Evolutionary conservation across 2,329 filamentous ascomycete species (phyloP).

Genomic region (Neocatenulostroma microsporum): DNA sequence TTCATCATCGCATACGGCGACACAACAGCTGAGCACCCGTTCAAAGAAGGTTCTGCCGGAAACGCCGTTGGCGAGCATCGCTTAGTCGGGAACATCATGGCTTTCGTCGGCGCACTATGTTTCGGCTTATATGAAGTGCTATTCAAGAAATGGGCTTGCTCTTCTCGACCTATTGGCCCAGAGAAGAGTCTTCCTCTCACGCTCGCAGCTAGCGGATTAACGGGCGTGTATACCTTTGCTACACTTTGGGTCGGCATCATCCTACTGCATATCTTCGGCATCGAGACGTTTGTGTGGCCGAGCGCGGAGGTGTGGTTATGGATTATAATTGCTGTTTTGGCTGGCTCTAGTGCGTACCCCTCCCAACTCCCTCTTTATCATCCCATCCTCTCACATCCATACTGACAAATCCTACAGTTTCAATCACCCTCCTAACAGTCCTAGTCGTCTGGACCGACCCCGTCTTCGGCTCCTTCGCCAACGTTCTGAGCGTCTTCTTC

Average conservation of each 20-base stretch:
- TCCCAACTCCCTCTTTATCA: too few relatives aligned
- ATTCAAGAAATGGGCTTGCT: slow-evolving; percentile 30
- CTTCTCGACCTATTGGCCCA: slow-evolving; percentile 18
- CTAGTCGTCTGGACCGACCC: slow-evolving; percentile 30
- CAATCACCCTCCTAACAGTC: slow-evolving; percentile 25
- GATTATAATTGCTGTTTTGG: slow-evolving; percentile 23
- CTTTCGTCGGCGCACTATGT: slow-evolving; percentile 24
- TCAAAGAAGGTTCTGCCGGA: slow-evolving; percentile 6
- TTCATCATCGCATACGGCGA: slow-evolving; percentile 30
- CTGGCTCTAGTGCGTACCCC: slow-evolving; percentile 19
- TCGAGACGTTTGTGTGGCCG: slow-evolving; percentile 24
- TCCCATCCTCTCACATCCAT: too few relatives aligned
- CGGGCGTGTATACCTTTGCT: slow-evolving; percentile 25
- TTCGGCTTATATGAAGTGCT: slow-evolving; percentile 30
- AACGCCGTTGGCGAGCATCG: slow-evolving; percentile 21
- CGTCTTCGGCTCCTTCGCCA: slow-evolving; percentile 28
- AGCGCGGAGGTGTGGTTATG: slow-evolving; percentile 19
- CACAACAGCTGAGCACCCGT: slow-evolving; percentile 19
- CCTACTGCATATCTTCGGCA: slow-evolving; percentile 23
- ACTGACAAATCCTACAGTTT: too few relatives aligned
- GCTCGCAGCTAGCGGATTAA: slow-evolving; percentile 25
- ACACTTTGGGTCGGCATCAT: slow-evolving; percentile 25
- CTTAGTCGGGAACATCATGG: slow-evolving; percentile 26
- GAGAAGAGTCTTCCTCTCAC: slow-evolving; percentile 24
- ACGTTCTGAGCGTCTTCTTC: slow-evolving; percentile 28